phyloP scores from a whole-genome alignment of 148 eudicot species.

The Agrostemma githago region DNA sequence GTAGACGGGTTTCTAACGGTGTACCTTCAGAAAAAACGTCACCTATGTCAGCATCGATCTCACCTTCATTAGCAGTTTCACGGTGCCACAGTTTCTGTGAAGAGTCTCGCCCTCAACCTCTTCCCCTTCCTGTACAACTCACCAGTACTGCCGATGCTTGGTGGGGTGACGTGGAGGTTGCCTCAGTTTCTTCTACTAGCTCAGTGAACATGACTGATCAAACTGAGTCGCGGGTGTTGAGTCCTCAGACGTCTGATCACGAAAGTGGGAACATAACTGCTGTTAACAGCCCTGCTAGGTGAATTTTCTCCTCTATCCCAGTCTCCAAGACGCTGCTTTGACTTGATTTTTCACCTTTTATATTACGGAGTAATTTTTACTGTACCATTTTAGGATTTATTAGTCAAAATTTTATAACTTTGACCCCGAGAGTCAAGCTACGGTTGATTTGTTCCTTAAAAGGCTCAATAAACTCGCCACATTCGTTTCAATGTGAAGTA shows the following conservation, averaged over 20 bases:
- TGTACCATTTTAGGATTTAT: too few species aligned
- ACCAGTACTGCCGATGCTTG: conserved; percentile 29
- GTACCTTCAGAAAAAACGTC: conserved; percentile 44
- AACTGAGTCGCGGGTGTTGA: conserved; percentile 56
- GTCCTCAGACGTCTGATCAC: conserved; percentile 63
- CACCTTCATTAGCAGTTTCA: conserved; percentile 64
- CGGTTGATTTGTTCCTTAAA: too few species aligned
- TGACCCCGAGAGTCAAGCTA: too few species aligned
- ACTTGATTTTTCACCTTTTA: too few species aligned
- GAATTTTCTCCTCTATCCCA: too few species aligned
- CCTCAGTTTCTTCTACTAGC: conserved; percentile 69
- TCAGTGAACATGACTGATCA: conserved; percentile 77
- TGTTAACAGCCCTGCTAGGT: conserved; percentile 74
- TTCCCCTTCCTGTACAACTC: conserved; percentile 61
- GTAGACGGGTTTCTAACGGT: conserved; percentile 44
- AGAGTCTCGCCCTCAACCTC: conserved; percentile 61
- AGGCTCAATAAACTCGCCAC: too few species aligned
- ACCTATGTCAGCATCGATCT: conserved; percentile 44
- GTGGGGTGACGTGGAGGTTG: conserved; percentile 56
- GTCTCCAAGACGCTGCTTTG: not conserved
- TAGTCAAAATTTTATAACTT: too few species aligned
- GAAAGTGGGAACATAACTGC: conserved; percentile 62
- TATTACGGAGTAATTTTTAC: too few species aligned
- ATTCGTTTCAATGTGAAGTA: too few species aligned
- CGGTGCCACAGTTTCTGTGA: conserved; percentile 83